Conservation (phyloP, 2,329 filamentous ascomycete genomes). For the Akanthomyces lecanii region DNA sequence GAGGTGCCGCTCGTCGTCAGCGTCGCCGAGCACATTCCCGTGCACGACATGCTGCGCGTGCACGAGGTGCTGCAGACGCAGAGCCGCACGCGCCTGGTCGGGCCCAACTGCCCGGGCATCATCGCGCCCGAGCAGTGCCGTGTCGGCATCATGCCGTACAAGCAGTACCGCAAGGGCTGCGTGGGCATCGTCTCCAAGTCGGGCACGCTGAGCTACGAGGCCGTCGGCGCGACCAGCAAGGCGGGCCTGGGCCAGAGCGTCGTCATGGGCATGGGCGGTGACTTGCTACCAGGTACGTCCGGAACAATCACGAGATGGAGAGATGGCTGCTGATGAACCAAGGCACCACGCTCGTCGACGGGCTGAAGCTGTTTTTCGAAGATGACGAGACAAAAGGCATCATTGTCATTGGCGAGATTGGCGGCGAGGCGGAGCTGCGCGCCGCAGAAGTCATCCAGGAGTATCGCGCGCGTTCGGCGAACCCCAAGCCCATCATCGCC, state of each 20-base stretch:
- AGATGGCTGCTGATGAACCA: constrained; percentile 3
- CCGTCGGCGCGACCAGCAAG: constrained; percentile 68
- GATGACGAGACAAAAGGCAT: constrained; percentile 68
- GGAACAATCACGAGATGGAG: background rate
- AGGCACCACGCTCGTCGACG: constrained; percentile 67
- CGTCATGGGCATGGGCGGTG: constrained; percentile 74
- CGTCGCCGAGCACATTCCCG: constrained; percentile 74
- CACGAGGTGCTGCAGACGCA: constrained; percentile 69
- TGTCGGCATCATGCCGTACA: constrained; percentile 39
- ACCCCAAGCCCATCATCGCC: constrained; percentile 62
- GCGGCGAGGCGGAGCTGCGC: constrained; percentile 64
- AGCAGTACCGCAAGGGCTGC: constrained; percentile 49
- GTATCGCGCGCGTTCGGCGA: constrained; percentile 52
- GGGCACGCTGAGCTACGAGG: constrained; percentile 75
- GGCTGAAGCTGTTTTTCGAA: constrained; percentile 61
- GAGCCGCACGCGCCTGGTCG: constrained; percentile 66
- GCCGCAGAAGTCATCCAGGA: constrained; percentile 67
- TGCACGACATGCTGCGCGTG: constrained; percentile 70
- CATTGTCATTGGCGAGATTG: constrained; percentile 68
- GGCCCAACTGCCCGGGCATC: constrained; percentile 78
- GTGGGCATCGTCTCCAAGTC: constrained; percentile 78
- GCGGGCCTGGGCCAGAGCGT: constrained; percentile 74
- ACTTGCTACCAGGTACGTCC: constrained; percentile 58
- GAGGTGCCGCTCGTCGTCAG: constrained; percentile 74
- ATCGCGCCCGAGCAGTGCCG: constrained; percentile 67